A percentile compares a stretch with the other conserved stretches of the same genome.
Evolutionary conservation across 106 monocot genomes (phyloP).

Genomic region (Acorus calamus): DNA sequence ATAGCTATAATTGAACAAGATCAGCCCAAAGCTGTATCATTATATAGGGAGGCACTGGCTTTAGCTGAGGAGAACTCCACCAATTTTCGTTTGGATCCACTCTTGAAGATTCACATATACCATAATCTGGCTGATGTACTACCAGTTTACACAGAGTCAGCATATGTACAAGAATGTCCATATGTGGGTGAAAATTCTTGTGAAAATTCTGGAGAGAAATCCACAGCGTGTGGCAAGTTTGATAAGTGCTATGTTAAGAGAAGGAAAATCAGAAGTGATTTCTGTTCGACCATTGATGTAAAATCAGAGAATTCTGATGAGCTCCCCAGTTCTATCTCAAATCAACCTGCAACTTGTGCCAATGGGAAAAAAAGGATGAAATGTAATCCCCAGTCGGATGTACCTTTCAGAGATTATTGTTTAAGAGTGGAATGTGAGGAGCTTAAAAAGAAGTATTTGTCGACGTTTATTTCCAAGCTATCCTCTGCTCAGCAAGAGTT

Average conservation of each 20-base stretch:
- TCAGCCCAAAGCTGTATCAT: slow-evolving; percentile 33
- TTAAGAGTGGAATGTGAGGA: slow-evolving; percentile 56
- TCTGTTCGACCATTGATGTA: background rate
- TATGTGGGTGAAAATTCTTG: slow-evolving; percentile 7
- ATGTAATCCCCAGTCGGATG: slow-evolving; percentile 12
- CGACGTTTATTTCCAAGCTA: slow-evolving; percentile 56
- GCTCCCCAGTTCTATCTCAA: background rate
- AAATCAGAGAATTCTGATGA: slow-evolving; percentile 9
- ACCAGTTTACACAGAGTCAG: slow-evolving; percentile 29
- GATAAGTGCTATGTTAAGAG: slow-evolving; percentile 36
- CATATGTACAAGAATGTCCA: slow-evolving; percentile 24
- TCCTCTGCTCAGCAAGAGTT: slow-evolving; percentile 64
- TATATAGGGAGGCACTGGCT: slow-evolving; percentile 74
- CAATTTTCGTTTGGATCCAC: slow-evolving; percentile 85
- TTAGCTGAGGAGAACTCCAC: slow-evolving; percentile 53
- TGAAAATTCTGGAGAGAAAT: slow-evolving; percentile 21
- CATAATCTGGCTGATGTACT: slow-evolving; percentile 80
- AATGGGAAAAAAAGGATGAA: slow-evolving; percentile 4
- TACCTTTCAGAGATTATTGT: slow-evolving; percentile 38
- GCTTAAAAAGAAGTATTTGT: slow-evolving; percentile 69
- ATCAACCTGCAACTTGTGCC: slow-evolving; percentile 6
- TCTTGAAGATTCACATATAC: slow-evolving; percentile 83
- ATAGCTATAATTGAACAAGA: slow-evolving; percentile 67
- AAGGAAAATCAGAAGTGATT: slow-evolving; percentile 20
- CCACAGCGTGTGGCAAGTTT: slow-evolving; percentile 15